A percentile compares a stretch with the other conserved stretches of the same genome.
Evolutionary conservation across 352 stramenopile species (phyloP).

Genomic region (Pythium utonaiense): DNA sequence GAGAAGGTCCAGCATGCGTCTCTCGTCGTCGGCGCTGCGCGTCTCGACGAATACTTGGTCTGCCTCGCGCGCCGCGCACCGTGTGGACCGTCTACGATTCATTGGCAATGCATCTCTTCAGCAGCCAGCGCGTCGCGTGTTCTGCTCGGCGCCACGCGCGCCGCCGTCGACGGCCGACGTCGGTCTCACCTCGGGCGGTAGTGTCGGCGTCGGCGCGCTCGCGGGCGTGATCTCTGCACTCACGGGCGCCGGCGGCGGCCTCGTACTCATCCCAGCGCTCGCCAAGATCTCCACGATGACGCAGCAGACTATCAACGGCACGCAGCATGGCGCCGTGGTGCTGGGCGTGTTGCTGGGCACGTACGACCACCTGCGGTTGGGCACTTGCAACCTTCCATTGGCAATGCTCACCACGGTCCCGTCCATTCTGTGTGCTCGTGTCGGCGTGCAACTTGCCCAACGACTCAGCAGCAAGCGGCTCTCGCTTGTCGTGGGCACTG

Average conservation of each 20-base stretch:
- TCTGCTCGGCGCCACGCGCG: not conserved
- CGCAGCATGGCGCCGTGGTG: constrained; percentile 64
- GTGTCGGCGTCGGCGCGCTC: constrained; percentile 38
- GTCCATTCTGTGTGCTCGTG: constrained; percentile 64
- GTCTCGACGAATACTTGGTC: no score
- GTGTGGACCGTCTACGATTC: no score
- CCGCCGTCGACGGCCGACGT: not conserved
- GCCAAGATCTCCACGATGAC: constrained; percentile 70
- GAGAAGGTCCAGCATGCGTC: no score
- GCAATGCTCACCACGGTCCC: constrained; percentile 60
- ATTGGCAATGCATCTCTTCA: no score
- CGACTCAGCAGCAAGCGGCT: constrained; percentile 66
- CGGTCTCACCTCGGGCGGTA: constrained; percentile 2
- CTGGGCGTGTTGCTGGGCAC: constrained; percentile 57
- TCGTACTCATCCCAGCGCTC: constrained; percentile 75
- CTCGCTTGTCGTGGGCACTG: constrained; percentile 60
- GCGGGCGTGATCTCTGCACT: constrained; percentile 67
- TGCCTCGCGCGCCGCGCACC: no score
- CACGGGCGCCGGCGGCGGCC: constrained; percentile 63
- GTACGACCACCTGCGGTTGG: constrained; percentile 59
- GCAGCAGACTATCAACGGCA: constrained; percentile 81
- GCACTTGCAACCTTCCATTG: constrained; percentile 71
- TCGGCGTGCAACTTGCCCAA: constrained; percentile 65
- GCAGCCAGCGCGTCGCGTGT: not conserved
- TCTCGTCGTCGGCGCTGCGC: no score